Base-by-base conservation (phyloP, 1,284 basidiomycete species). In the Puccinia horiana region DNA sequence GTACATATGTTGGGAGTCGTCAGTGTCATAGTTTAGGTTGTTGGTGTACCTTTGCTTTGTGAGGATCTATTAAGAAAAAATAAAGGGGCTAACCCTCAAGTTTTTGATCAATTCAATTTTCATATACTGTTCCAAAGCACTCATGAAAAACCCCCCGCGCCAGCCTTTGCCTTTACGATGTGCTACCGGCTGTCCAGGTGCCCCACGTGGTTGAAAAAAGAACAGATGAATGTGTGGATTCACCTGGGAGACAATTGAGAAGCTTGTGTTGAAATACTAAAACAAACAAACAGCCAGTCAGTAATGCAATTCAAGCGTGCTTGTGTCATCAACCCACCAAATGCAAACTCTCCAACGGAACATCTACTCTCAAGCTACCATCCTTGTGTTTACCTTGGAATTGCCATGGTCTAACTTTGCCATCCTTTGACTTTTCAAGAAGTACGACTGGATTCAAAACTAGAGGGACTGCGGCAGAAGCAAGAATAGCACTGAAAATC, bases 171-270 rank as follows among this genome's bases (percentile, higher is more conserved):
- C 49, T 23, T 20, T 12, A 4, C 49, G 49, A 52, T 52, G 63
- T 14, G n/a, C 32, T 23, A 42, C 96, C 0, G 96, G 96, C 85
- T 92, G 92, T 40, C 96, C 96, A 2, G 96, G 94, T 0, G 95
- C 94, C 3, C 96, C 96, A 85, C 94, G 90, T 42, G 95, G 93
- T 0, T 94, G 94, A 85, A 98, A 98, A 88, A 97, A 96, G 88
- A 99, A 99, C n/a, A 98, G 86, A 87, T 98, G 96, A 16, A 99
- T 94, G 87, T 99, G 97, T 0, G 96, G 96, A 85, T 98, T 99
- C 40, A 94, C 95, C 88, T 96, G 96, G 0, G 94, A 95, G 49
- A 99, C 96, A 70, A 98, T 93, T 1, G 94, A 93, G 87, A 97
- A 93, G 84, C 95, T 98, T 83, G 97, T 95, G 83, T 88, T 94